Percentiles rank a stretch among this genome's conserved stretches.
Conservation (phyloP, 305 asterid genomes). For the Ilex paraguariensis region DNA sequence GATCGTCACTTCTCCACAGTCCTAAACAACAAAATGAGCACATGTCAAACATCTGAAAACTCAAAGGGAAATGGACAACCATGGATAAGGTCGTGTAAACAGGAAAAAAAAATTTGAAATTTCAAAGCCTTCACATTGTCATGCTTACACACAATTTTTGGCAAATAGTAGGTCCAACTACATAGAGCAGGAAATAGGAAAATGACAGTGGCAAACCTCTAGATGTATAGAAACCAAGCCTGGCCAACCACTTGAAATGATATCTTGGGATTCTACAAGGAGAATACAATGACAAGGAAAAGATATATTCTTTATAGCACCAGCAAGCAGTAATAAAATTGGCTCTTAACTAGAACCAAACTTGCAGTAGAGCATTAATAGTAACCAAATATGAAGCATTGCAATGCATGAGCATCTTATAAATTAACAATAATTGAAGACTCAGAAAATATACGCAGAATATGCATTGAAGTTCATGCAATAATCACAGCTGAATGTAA, state of each 20-base stretch:
- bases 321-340: not conserved
- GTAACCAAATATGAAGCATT: too few species aligned
- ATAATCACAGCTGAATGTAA: too few species aligned
- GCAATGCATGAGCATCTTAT: too few species aligned
- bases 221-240: slow-evolving; percentile 72
- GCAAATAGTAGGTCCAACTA: slow-evolving; percentile 4
- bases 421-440: too few species aligned
- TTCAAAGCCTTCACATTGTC: not conserved
- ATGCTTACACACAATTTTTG: slow-evolving; percentile 2
- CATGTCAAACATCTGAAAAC: slow-evolving; percentile 13
- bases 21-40: slow-evolving; percentile 39
- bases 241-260: slow-evolving; percentile 86
- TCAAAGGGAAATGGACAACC: slow-evolving; percentile 3
- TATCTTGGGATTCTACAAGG: slow-evolving; percentile 60
- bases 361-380: too few species aligned
- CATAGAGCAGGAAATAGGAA: slow-evolving; percentile 5
- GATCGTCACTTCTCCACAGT: slow-evolving; percentile 73
- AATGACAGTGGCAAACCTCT: slow-evolving; percentile 54
- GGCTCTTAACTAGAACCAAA: not conserved
- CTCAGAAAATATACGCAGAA: too few species aligned
- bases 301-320: too few species aligned
- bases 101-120: not conserved
- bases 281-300: slow-evolving; percentile 10
- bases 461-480: too few species aligned
- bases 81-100: not conserved